A percentile compares a stretch with the other conserved stretches of the same genome.
phyloP scores from a whole-genome alignment of 208 protist species.

The Acanthamoeba sp. region DNA sequence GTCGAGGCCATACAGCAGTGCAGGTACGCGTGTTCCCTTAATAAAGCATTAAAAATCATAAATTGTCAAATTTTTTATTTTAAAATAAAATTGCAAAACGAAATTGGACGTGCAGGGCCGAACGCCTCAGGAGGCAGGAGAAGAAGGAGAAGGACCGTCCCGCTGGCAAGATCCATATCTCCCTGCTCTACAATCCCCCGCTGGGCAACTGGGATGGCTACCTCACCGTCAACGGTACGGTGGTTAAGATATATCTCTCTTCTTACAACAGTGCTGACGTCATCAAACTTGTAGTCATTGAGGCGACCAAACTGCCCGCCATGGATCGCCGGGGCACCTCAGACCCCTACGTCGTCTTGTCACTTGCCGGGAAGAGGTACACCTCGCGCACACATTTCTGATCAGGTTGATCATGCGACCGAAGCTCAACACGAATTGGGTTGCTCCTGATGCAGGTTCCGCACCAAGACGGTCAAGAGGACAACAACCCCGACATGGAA shows the following conservation, averaged over 20 bases:
- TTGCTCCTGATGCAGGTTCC: neutral
- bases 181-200: slow-evolving; percentile 5
- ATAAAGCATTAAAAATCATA: too few species aligned
- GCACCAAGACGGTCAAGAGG: slow-evolving; percentile 15
- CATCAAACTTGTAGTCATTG: neutral
- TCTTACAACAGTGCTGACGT: too few species aligned
- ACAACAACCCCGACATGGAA: neutral
- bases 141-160: slow-evolving; percentile 16
- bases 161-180: slow-evolving; percentile 7
- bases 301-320: slow-evolving; percentile 3
- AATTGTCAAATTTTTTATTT: too few species aligned
- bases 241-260: neutral
- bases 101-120: neutral
- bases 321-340: neutral
- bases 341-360: slow-evolving; percentile 51
- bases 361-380: neutral
- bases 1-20: neutral
- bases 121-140: neutral
- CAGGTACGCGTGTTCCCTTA: neutral
- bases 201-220: slow-evolving; percentile 53
- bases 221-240: neutral
- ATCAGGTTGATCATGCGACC: too few species aligned
- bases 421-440: neutral
- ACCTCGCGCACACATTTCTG: neutral
- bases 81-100: neutral